Base-by-base conservation (phyloP, 2,329 filamentous ascomycete species). In the Graphilbum sp. region DNA sequence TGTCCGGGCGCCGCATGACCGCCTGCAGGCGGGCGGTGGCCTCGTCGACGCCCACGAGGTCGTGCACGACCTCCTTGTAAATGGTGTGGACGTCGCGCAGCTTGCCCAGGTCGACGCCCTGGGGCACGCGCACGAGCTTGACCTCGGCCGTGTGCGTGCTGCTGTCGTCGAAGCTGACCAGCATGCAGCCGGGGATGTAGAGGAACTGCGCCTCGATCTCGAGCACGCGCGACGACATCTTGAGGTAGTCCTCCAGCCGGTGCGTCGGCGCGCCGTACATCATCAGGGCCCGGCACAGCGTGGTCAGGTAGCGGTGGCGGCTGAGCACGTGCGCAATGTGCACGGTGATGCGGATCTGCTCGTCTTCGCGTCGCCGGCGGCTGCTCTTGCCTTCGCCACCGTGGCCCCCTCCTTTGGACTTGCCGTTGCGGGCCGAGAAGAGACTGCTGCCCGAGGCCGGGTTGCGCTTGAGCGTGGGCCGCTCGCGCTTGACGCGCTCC, bases 141-240 rank as follows among this genome's bases (percentile, higher is more conserved):
- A 86, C 79, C 52, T 85, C 79, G n/a, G 79, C 79, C 0, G 81
- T 86, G 50, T 86, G 79, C 0, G 79, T 83, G 45, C 59, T 64
- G 44, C 45, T 59, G 55, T 88, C 82, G 50, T 82, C 86, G 51
- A 95, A 94, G 5, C 84, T 88, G 52, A 94, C 80, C 40, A 95
- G 82, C 87, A 95, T 95, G 51, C 83, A 92, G 0, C 83, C 83
- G 0, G 87, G 86, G 23, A 94, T 73, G 53, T 94, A 95, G 18
- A 94, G 61, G 48, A 90, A 94, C 50, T 93, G 85, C 6, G 79
- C 80, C 46, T 93, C 81, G 15, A 94, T 87, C 55, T 87, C 82
- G 29, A 95, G 68, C 2, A 90, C 82, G n/a, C 82, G 71, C 2
- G 87, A 79, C 9, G 82, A 86, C 81, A 88, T 92, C 45, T 71